Base-by-base conservation (phyloP, 1,139 yeast genomes). In the Yamadazyma trypodendri region DNA sequence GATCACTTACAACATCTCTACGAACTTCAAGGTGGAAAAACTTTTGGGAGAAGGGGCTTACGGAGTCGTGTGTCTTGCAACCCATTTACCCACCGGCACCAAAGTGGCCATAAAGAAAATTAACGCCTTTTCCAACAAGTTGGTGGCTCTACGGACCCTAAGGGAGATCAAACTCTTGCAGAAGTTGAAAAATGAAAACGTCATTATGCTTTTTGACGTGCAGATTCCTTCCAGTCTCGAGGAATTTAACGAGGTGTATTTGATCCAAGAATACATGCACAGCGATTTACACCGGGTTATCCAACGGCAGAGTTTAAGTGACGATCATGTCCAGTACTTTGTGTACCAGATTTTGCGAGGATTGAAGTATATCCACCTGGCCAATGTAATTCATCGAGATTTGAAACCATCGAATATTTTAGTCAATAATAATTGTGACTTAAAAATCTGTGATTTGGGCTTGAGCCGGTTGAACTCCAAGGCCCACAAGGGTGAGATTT, bases 251-350 rank as follows among this genome's bases (percentile, higher is more conserved):
- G 89, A 83, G 44, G 85, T 83, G 2, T 83, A 83, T 51, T 57
- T 83, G 29, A 79, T 83, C 33, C 86, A 83, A 54, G 90, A 83
- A 52, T 67, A 77, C 45, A 81, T 83, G 87, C 84, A 82, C 39
- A 75, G 82, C 1, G 89, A 83, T 56, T 58, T 83, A 31, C 80
- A 79, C 48, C 65, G 74, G 40, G 78, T 81, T 6, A 81, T 82
- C 29, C 63, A 77, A 1, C 14, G 17, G 4, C 80, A 77, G 45
- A 60, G 56, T 28, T 61, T 82, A 30, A 68, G 76, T 29, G 84
- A 80, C 51, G 83, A 79, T 46, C 89, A 82, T 49, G 74, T 81
- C 38, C 86, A 81, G 51, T 82, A 81, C 54, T 81, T 83, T 49
- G 67, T 75, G 1, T 81, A 81, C 52, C 88, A 81, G 53, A 75